phyloP scores from a whole-genome alignment of 768 basidiomycete species.

The Nevesoporus exiguus region DNA sequence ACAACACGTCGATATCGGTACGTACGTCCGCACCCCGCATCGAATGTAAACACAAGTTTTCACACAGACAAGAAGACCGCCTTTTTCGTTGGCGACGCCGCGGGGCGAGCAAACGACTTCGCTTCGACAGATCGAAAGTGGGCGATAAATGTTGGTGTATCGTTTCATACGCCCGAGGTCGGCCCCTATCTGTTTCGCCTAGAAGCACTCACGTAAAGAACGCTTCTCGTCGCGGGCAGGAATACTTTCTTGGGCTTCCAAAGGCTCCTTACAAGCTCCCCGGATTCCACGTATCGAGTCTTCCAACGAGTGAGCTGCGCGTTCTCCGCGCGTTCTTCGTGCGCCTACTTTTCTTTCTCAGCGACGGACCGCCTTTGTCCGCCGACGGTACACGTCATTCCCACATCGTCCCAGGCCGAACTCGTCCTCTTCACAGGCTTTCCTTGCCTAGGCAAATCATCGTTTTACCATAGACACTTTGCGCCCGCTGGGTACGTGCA shows the following conservation, averaged over 20 bases:
- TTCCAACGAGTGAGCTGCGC: constrained; percentile 30
- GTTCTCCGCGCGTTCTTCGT: neutral
- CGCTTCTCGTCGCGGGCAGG: constrained; percentile 41
- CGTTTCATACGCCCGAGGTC: constrained; percentile 86
- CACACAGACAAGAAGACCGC: constrained; percentile 57
- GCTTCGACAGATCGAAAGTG: constrained; percentile 82
- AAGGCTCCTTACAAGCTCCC: constrained; percentile 45
- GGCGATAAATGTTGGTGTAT: constrained; percentile 70
- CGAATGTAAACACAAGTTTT: neutral
- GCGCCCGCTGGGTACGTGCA: constrained; percentile 65
- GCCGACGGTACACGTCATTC: constrained; percentile 14
- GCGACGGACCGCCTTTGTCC: constrained; percentile 40
- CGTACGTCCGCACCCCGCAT: constrained; percentile 10
- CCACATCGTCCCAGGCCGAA: constrained; percentile 30
- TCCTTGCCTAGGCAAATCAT: constrained; percentile 75
- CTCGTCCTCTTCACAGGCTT: constrained; percentile 61
- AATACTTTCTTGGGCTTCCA: constrained; percentile 66
- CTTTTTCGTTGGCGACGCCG: constrained; percentile 89
- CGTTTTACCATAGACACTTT: constrained; percentile 74
- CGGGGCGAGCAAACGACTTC: constrained; percentile 76
- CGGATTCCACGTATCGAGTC: constrained; percentile 63
- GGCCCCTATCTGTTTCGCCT: neutral
- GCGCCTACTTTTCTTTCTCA: neutral
- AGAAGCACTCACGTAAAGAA: neutral
- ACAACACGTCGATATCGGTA: constrained; percentile 64